Evolutionary conservation across 169 alveolate genomes (phyloP).

Genomic region (Cryptosporidium sp.): DNA sequence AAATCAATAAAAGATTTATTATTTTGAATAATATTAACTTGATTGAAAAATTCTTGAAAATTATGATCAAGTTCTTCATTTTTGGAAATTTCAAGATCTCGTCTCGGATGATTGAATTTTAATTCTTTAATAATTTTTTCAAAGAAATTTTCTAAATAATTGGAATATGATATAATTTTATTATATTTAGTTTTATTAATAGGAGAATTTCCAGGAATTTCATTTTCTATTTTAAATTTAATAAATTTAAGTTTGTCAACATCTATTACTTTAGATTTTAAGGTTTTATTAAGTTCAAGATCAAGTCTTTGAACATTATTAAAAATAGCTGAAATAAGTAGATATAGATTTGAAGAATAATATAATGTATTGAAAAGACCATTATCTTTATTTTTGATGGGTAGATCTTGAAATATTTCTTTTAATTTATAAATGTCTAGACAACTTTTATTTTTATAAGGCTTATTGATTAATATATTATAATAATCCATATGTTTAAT

Average conservation of each 20-base stretch:
- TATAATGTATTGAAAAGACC: neutral
- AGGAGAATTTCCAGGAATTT: slow-evolving; percentile 17
- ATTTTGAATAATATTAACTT: neutral
- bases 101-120: neutral
- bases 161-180: neutral
- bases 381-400: neutral
- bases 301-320: slow-evolving; percentile 7
- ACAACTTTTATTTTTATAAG: neutral
- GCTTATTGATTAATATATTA: neutral
- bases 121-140: neutral
- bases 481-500: neutral
- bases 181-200: neutral
- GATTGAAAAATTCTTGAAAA: neutral
- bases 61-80: neutral
- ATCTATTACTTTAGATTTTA: slow-evolving; percentile 2
- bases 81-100: neutral
- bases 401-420: slow-evolving; percentile 3
- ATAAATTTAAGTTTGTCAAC: slow-evolving; percentile 38
- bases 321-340: neutral
- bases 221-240: neutral
- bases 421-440: neutral
- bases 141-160: neutral
- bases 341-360: neutral
- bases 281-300: neutral
- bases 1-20: neutral